Base-by-base conservation (phyloP, 2,329 filamentous ascomycete genomes). In the Ascocoryne sarcoides region DNA sequence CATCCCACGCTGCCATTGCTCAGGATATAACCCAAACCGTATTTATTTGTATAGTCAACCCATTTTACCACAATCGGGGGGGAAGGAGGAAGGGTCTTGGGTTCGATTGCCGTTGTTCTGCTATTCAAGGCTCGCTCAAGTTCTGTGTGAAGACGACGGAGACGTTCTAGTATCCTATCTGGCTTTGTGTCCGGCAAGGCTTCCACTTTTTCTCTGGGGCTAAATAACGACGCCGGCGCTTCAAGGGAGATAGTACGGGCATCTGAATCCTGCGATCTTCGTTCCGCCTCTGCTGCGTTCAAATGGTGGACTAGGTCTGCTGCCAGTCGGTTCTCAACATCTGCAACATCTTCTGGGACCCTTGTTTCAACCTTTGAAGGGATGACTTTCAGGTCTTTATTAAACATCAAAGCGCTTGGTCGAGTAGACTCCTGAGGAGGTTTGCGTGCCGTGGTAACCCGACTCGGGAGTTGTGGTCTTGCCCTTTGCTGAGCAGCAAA, bases 1-100 rank as follows among this genome's bases (percentile, higher is more conserved):
- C 82, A 88, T 12, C 84, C 85, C 15, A 89, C 79, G 46, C 79
- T 87, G 20, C 85, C 84, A 49, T 90, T 83, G 46, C 85, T 85
- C 39, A 92, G 67, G 43, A 90, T 86, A 55, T 90, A 92, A 26
- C 85, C 85, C 12, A 92, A 71, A 10, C 85, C 85, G 59, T 88
- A 87, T 59, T 88, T 88, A 62, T 88, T 86, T 44, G 84, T 87
- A 60, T 92, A 92, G 59, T 92, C 85, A 5, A 92, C 85, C 85
- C 85, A 92, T 57, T 89, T 87, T 9, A 82, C 75, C 10, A 82
- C 77, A 32, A 82, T 74, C 56, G 79, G 64, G 56, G 82, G 71
- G 57, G 81, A 61, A 40, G 70, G 60, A 46, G 69, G 62, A 43
- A 71, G 65, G 62, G 75, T 72, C 8, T 72, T 65, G 0, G 69